Evolutionary conservation across 305 asterid species (phyloP).

Genomic region (Fraxinus ornus): DNA sequence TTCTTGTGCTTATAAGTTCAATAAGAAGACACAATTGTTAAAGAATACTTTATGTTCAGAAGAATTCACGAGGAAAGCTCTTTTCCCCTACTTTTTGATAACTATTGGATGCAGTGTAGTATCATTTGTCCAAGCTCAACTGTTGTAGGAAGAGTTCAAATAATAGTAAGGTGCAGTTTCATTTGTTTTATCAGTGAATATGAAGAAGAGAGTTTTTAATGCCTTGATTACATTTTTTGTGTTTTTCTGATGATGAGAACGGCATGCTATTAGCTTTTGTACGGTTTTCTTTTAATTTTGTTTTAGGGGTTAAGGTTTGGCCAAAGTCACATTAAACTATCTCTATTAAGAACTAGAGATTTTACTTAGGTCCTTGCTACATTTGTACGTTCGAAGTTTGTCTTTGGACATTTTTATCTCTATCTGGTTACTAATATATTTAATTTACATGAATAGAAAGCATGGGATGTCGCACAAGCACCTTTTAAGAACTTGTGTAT

Average conservation of each 20-base stretch:
- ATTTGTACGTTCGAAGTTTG: not conserved
- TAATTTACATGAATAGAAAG: slow-evolving; percentile 60
- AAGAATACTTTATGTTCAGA: not conserved
- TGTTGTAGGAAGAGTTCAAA: slow-evolving; percentile 9
- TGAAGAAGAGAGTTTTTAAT: not conserved
- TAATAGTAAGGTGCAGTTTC: not conserved
- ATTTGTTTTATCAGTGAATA: not conserved
- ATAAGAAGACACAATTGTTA: not conserved
- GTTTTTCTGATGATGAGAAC: not conserved
- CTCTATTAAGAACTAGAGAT: not conserved
- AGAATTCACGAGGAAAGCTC: not conserved
- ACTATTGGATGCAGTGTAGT: not conserved
- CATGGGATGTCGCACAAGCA: slow-evolving; percentile 98
- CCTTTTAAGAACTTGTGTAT: slow-evolving; percentile 88
- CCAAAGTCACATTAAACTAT: not conserved
- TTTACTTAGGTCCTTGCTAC: not conserved
- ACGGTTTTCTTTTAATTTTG: not conserved
- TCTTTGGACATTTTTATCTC: slow-evolving; percentile 5
- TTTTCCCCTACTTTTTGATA: not conserved
- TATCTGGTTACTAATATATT: slow-evolving; percentile 3
- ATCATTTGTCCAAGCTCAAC: not conserved
- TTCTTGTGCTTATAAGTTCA: not conserved
- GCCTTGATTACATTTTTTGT: not conserved
- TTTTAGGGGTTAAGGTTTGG: not conserved
- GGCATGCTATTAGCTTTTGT: not conserved